Evolutionary conservation across 306 rosid species (phyloP).

Genomic region (Citrullus amarus): DNA sequence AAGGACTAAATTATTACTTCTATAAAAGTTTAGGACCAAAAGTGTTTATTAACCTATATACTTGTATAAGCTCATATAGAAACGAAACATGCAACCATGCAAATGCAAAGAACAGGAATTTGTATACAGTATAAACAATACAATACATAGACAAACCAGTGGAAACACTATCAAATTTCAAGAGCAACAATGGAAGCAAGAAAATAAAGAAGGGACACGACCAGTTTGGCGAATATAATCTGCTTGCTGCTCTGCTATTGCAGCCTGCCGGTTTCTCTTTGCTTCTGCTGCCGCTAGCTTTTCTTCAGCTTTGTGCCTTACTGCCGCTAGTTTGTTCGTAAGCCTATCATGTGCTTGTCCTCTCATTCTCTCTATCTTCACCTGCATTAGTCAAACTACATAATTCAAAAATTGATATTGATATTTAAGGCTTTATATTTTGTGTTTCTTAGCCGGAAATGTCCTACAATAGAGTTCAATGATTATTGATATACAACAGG

Average conservation of each 20-base stretch:
- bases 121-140: neutral
- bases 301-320: slow-evolving; percentile 81
- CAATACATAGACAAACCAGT: neutral
- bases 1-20: too few relatives aligned
- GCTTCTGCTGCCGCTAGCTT: slow-evolving; percentile 77
- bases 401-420: neutral
- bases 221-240: slow-evolving; percentile 74
- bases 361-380: slow-evolving; percentile 70
- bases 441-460: neutral
- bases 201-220: slow-evolving; percentile 53
- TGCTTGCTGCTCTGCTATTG: slow-evolving; percentile 68
- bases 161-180: slow-evolving; percentile 13
- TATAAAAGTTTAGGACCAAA: too few relatives aligned
- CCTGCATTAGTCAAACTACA: slow-evolving; percentile 31
- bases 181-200: slow-evolving; percentile 61
- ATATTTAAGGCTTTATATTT: neutral
- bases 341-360: slow-evolving; percentile 68
- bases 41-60: too few relatives aligned
- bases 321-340: slow-evolving; percentile 68
- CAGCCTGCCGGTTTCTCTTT: slow-evolving; percentile 54
- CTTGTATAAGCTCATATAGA: neutral
- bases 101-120: neutral
- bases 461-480: neutral
- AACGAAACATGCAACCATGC: neutral
- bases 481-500: neutral